phyloP scores from a whole-genome alignment of 352 stramenopile genomes.

The Aphanomyces cochlioides region DNA sequence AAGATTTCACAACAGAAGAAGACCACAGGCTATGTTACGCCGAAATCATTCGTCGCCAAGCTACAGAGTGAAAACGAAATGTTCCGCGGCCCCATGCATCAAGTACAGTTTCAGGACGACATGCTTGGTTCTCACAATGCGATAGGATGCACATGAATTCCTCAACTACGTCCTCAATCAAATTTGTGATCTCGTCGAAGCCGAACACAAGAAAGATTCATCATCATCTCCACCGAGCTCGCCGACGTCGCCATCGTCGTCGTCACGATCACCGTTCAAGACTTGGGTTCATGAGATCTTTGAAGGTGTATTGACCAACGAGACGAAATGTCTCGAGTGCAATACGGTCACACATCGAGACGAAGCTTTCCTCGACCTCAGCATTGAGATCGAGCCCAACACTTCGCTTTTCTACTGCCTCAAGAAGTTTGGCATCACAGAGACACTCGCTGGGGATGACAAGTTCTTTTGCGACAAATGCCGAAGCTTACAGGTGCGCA shows the following conservation, averaged over 20 bases:
- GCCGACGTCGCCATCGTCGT: neutral
- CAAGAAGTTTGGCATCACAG: slow-evolving; percentile 37
- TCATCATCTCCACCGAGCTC: neutral
- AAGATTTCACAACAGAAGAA: slow-evolving; percentile 30
- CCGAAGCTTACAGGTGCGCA: slow-evolving; percentile 36
- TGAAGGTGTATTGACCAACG: slow-evolving; percentile 38
- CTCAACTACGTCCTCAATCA: slow-evolving; percentile 45
- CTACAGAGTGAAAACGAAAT: slow-evolving; percentile 29
- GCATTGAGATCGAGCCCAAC: slow-evolving; percentile 40
- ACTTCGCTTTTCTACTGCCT: slow-evolving; percentile 39
- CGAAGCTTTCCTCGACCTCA: slow-evolving; percentile 41
- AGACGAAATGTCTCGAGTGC: slow-evolving; percentile 42
- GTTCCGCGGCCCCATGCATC: slow-evolving; percentile 26
- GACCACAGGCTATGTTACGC: slow-evolving; percentile 21
- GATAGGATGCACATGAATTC: slow-evolving; percentile 44
- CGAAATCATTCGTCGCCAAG: slow-evolving; percentile 28
- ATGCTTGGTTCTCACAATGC: neutral
- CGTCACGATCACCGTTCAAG: slow-evolving; percentile 25
- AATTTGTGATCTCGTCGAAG: slow-evolving; percentile 37
- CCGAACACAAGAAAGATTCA: slow-evolving; percentile 17
- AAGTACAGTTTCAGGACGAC: neutral
- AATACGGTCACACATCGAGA: slow-evolving; percentile 34
- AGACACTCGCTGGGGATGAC: slow-evolving; percentile 36
- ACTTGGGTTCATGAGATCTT: slow-evolving; percentile 44
- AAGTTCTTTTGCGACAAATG: slow-evolving; percentile 47